These are phyloP conservation scores for Hypericum perforatum DNA, from an alignment of 345 rosid genomes.

Conservation along the genomic window DNA sequence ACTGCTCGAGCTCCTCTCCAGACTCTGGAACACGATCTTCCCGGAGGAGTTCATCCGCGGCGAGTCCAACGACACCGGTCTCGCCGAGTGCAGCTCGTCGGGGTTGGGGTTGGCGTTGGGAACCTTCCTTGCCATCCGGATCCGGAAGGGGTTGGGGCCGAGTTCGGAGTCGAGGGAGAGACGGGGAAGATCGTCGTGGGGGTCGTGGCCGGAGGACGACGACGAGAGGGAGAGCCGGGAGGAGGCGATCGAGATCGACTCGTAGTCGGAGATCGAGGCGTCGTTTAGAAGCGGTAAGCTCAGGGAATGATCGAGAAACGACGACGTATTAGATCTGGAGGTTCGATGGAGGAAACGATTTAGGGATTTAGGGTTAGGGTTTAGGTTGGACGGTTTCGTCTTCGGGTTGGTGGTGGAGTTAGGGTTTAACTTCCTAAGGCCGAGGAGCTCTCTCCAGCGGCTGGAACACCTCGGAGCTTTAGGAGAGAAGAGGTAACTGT, in stretches of 20 bases:
- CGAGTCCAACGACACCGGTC: slow-evolving; percentile 57
- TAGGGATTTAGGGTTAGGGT: slow-evolving; percentile 36
- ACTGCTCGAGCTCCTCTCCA: slow-evolving; percentile 94
- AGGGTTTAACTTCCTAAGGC: slow-evolving; percentile 55
- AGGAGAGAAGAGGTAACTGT: slow-evolving; percentile 48
- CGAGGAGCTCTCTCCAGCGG: slow-evolving; percentile 87
- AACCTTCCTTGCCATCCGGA: slow-evolving; percentile 42
- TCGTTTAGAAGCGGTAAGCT: slow-evolving; percentile 64
- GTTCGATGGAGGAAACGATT: slow-evolving; percentile 59
- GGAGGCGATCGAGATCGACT: slow-evolving; percentile 58
- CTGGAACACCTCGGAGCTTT: slow-evolving; percentile 85
- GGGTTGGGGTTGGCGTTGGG: no score
- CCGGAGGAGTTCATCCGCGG: slow-evolving; percentile 95
- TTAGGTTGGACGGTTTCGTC: slow-evolving; percentile 15
- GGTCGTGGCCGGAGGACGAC: slow-evolving; percentile 75
- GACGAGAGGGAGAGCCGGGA: slow-evolving; percentile 83
- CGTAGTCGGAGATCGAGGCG: slow-evolving; percentile 27
- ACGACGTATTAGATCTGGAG: slow-evolving; percentile 32
- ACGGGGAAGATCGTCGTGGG: slow-evolving; percentile 66
- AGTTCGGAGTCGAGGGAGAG: slow-evolving; percentile 70
- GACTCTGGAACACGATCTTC: slow-evolving; percentile 76
- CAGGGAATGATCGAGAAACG: slow-evolving; percentile 32
- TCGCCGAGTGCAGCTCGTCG: no score
- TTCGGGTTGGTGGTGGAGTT: slow-evolving; percentile 19
- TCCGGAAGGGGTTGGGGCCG: slow-evolving; percentile 58